A percentile compares a stretch with the other conserved stretches of the same genome.
Conservation (phyloP, 148 eudicot genomes). For the Rhododendron kiyosumense region DNA sequence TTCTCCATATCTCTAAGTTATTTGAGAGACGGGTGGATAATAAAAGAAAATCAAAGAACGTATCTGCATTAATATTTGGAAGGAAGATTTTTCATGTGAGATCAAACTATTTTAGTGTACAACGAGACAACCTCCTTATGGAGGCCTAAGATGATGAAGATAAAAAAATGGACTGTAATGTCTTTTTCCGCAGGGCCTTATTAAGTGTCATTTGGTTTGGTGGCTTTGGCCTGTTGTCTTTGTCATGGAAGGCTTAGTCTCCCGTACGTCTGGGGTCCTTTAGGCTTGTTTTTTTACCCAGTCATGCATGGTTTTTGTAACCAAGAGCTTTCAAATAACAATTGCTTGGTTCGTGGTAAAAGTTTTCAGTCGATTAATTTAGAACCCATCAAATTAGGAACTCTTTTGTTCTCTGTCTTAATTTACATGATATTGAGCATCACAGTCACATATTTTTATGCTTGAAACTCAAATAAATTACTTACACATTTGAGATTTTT, state of each 20-base stretch:
- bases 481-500: neutral
- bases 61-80: neutral
- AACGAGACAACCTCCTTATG: neutral
- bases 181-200: neutral
- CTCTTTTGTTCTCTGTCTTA: neutral
- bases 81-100: neutral
- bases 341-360: neutral
- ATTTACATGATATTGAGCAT: neutral
- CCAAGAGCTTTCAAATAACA: neutral
- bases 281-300: neutral
- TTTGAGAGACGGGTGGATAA: neutral
- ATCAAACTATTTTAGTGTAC: neutral
- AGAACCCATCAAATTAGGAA: neutral
- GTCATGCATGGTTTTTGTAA: neutral
- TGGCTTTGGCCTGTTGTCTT: neutral
- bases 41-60: neutral
- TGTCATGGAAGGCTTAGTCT: neutral
- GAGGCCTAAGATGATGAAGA: neutral
- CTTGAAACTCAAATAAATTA: neutral
- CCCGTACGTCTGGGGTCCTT: neutral
- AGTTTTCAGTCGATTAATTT: neutral
- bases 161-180: neutral
- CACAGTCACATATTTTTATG: neutral
- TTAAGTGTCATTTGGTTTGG: neutral
- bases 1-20: neutral